Evolutionary conservation across 73 alveolate genomes (phyloP).

Genomic region (Paramecium pentaurelia): DNA sequence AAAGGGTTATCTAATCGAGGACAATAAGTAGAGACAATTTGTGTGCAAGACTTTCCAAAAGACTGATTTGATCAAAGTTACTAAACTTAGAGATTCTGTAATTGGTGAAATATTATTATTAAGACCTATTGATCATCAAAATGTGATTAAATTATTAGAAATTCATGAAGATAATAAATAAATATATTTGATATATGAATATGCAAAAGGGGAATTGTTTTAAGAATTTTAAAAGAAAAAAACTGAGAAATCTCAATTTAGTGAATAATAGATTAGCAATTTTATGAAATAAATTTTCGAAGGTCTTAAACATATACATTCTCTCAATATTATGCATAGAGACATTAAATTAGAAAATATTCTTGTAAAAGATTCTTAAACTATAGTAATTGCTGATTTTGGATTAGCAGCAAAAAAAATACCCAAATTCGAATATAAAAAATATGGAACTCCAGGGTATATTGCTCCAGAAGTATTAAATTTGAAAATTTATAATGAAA

Average conservation of each 20-base stretch:
- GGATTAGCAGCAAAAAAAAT: neutral
- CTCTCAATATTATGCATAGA: constrained; percentile 51
- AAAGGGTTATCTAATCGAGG: constrained; percentile 34
- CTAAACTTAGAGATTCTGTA: constrained; percentile 12
- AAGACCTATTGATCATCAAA: neutral
- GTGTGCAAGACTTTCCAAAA: neutral
- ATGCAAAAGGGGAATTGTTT: constrained; percentile 15
- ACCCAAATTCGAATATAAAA: constrained; percentile 40
- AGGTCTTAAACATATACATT: constrained; percentile 53
- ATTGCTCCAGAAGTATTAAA: constrained; percentile 62
- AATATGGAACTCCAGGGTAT: constrained; percentile 63
- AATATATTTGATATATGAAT: neutral
- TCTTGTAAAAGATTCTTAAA: neutral
- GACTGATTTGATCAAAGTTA: neutral
- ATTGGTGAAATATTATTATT: constrained; percentile 17
- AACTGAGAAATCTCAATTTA: neutral
- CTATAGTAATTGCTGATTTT: constrained; percentile 14
- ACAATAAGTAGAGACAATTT: neutral
- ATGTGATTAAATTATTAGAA: neutral
- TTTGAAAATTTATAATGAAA: constrained; percentile 19
- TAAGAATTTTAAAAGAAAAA: neutral
- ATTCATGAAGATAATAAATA: neutral
- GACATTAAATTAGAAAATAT: constrained; percentile 56
- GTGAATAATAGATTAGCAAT: neutral
- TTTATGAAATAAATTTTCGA: constrained; percentile 5